Evolutionary conservation across 2,329 filamentous ascomycete genomes (phyloP).

Genomic region (Lasiodiplodia hormozganensis): DNA sequence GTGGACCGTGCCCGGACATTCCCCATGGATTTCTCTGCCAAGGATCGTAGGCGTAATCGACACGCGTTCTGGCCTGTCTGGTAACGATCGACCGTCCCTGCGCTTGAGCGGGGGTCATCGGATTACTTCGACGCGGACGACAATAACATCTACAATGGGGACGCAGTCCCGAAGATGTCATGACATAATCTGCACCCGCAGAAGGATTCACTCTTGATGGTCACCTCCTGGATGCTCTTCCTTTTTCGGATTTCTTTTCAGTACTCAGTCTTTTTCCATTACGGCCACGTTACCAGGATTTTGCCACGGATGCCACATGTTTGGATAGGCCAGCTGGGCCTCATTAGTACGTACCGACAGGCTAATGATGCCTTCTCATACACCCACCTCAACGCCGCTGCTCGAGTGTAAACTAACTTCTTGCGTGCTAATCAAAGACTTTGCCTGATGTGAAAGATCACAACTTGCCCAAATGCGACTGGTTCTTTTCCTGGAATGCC

Average conservation of each 20-base stretch:
- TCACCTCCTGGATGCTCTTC: background rate
- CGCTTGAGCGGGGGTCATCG: conserved; percentile 24
- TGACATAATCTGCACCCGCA: conserved; percentile 25
- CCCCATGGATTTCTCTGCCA: conserved; percentile 14
- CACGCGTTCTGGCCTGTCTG: conserved; percentile 21
- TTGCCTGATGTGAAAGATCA: conserved; percentile 19
- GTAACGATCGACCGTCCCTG: conserved; percentile 27
- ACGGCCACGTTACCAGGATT: conserved; percentile 13
- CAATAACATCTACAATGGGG: conserved; percentile 22
- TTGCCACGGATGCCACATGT: conserved; percentile 8
- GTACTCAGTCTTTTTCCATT: conserved; percentile 3
- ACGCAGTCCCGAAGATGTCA: conserved; percentile 15
- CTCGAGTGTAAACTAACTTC: conserved; percentile 28
- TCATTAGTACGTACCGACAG: conserved; percentile 30
- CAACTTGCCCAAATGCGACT: conserved; percentile 21
- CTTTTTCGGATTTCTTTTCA: conserved; percentile 21
- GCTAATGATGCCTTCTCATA: conserved; percentile 24
- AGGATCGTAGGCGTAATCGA: conserved; percentile 29
- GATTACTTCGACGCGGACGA: conserved; percentile 29
- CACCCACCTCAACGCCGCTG: conserved; percentile 17
- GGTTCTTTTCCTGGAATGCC: conserved; percentile 1
- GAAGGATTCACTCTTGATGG: conserved; percentile 8
- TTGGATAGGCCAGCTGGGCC: conserved; percentile 28
- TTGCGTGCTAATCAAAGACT: conserved; percentile 25
- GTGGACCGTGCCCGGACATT: background rate